Conservation (phyloP, 2,329 filamentous ascomycete species). For the Trichoderma simmonsii region DNA sequence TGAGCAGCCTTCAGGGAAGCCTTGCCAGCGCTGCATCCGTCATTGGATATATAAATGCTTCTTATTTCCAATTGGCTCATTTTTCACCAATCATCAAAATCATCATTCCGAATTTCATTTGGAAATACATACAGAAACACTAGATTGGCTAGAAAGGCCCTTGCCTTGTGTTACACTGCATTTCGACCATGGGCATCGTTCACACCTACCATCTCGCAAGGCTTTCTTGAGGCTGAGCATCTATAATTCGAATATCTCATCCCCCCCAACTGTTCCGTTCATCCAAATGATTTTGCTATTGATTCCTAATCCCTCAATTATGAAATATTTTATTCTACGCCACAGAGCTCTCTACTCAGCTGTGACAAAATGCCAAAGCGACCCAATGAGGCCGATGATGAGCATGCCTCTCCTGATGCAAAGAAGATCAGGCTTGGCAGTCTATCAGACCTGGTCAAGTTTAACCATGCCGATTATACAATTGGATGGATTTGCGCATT, state of each 20-base stretch:
- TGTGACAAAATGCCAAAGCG: not conserved
- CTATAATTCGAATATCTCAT: not conserved
- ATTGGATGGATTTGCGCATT: not conserved
- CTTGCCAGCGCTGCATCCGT: not conserved
- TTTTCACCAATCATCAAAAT: not conserved
- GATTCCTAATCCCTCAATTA: not conserved
- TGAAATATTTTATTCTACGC: not conserved
- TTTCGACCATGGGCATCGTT: not conserved
- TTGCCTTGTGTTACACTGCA: not conserved
- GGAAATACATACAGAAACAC: not conserved
- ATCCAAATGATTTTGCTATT: not conserved
- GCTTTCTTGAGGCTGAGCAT: not conserved
- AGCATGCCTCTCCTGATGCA: not conserved
- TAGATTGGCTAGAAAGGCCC: not conserved
- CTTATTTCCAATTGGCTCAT: not conserved
- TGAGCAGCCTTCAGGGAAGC: not conserved
- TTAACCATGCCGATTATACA: constrained; percentile 16
- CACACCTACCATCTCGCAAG: not conserved
- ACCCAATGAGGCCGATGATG: not conserved
- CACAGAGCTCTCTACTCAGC: not conserved
- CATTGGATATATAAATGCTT: not conserved
- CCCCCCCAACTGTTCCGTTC: not conserved
- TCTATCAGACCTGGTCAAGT: fast-evolving
- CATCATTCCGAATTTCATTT: not conserved
- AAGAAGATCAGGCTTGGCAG: not conserved